Percentiles rank a stretch among this genome's conserved stretches.
phyloP scores from a whole-genome alignment of 306 rosid species.

The Glycine latifolia region DNA sequence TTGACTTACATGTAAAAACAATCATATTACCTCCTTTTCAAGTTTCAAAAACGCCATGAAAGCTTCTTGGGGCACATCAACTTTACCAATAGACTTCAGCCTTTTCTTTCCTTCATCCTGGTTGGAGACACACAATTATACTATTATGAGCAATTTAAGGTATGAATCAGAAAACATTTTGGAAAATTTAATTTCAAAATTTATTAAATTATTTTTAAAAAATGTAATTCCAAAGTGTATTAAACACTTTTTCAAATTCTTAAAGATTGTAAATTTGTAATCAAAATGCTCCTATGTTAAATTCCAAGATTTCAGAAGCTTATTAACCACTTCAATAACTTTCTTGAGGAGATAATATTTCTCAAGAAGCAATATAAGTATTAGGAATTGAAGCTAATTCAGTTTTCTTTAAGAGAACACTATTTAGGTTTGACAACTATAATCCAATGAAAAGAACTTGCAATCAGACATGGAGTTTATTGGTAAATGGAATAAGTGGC shows the following conservation, averaged over 20 bases:
- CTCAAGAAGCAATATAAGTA: slow-evolving; percentile 6
- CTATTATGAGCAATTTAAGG: slow-evolving; percentile 25
- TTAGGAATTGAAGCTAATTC: neutral
- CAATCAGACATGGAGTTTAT: slow-evolving; percentile 7
- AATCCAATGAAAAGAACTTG: neutral
- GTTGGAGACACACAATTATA: slow-evolving; percentile 28
- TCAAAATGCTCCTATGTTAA: neutral
- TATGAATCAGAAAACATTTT: slow-evolving; percentile 1
- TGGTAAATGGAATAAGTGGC: slow-evolving; percentile 18
- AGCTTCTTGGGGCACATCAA: slow-evolving; percentile 96
- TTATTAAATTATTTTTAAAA: no score
- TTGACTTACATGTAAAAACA: slow-evolving; percentile 32
- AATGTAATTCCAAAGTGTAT: no score
- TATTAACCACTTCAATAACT: neutral
- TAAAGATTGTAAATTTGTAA: neutral
- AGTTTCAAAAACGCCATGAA: slow-evolving; percentile 98
- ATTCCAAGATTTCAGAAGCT: neutral
- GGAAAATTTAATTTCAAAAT: no score
- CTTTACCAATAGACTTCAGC: slow-evolving; percentile 93
- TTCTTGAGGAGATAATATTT: slow-evolving; percentile 9
- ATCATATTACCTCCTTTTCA: slow-evolving; percentile 87
- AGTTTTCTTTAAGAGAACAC: neutral
- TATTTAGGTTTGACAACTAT: slow-evolving; percentile 36
- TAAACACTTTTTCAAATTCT: neutral
- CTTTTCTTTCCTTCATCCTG: slow-evolving; percentile 97